Percentiles rank a stretch among this genome's conserved stretches.
Evolutionary conservation across 2,329 filamentous ascomycete species (phyloP).

Genomic region (Botrytis squamosa): DNA sequence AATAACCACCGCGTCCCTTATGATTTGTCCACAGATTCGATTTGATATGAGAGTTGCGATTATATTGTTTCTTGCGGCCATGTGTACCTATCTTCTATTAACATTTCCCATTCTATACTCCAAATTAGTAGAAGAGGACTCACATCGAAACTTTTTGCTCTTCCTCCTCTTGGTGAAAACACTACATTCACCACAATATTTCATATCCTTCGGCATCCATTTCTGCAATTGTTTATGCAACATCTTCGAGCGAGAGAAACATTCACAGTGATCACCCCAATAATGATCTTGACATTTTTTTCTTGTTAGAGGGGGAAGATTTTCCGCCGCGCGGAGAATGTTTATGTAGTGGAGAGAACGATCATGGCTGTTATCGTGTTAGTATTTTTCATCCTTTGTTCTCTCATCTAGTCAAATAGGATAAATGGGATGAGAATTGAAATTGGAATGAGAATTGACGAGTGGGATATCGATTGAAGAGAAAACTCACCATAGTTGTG

Average conservation of each 20-base stretch:
- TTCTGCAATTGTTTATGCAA: slow-evolving; percentile 28
- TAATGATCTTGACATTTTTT: too few relatives aligned
- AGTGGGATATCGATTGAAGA: accelerated
- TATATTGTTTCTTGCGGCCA: slow-evolving; percentile 18
- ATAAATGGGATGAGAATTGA: too few relatives aligned
- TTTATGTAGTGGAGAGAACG: neutral
- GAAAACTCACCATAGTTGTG: neutral
- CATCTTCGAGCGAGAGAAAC: neutral
- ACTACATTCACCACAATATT: slow-evolving; percentile 31
- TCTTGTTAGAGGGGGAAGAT: neutral
- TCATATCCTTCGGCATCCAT: slow-evolving; percentile 32
- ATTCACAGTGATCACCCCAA: neutral
- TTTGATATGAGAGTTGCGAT: slow-evolving; percentile 17
- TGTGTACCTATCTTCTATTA: slow-evolving; percentile 31
- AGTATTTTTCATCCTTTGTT: neutral
- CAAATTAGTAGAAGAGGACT: neutral
- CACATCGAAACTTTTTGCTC: slow-evolving; percentile 29
- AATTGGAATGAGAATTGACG: neutral
- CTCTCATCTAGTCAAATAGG: neutral
- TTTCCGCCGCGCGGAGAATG: neutral
- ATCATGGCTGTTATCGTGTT: neutral
- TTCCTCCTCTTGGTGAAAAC: slow-evolving; percentile 33
- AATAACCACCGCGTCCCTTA: slow-evolving; percentile 29
- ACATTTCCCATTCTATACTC: neutral
- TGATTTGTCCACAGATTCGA: slow-evolving; percentile 32